Base-by-base conservation (phyloP, 2,329 filamentous ascomycete species). In the Fusarium tupiense region DNA sequence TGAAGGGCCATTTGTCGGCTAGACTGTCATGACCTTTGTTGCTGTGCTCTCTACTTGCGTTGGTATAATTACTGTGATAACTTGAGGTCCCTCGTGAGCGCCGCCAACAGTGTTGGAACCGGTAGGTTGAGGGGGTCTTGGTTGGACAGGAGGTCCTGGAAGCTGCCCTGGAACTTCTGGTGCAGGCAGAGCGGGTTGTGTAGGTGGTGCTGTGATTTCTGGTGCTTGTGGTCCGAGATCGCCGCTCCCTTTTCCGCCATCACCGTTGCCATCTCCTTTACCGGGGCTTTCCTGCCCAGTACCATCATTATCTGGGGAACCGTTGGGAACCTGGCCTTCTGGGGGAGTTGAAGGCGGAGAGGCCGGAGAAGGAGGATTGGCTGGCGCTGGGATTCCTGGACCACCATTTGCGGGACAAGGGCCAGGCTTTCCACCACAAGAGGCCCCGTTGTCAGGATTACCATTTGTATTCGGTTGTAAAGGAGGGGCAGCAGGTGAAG, bases 1-100 rank as follows among this genome's bases (percentile, higher is more conserved):
- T 16, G 75, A 71, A n/a, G 71, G 29, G 16, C 47, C 47, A 24
- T 63, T 46, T 17, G 72, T 68, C 61, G 58, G 60, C 67, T 61
- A 71, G 57, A 71, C 62, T 38, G 73, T 75, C 35, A 73, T 54
- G 38, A 71, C 49, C 35, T 37, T 71, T 35, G 72, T 80, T 50
- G 73, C 57, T 14, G 76, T 72, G 17, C 71, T 63, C 16, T 71
- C 67, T 16, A 75, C 57, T 24, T 71, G 67, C 17, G 72, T 69
- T 26, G 79, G 65, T 22, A 76, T 65, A 44, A 80, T 75, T 11
- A 81, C 66, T 20, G 77, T 80, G 31, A 80, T 65, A 24, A 78
- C 50, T 13, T 74, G 52, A 54, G 66, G 73, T 19, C 56, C 50
- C 31, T 61, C 47, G 33, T 46, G n/a, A 29, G 56, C 24, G 33